A percentile compares a stretch with the other conserved stretches of the same genome.
Conservation (phyloP, 2,329 filamentous ascomycete genomes). For the Aspergillus felis region DNA sequence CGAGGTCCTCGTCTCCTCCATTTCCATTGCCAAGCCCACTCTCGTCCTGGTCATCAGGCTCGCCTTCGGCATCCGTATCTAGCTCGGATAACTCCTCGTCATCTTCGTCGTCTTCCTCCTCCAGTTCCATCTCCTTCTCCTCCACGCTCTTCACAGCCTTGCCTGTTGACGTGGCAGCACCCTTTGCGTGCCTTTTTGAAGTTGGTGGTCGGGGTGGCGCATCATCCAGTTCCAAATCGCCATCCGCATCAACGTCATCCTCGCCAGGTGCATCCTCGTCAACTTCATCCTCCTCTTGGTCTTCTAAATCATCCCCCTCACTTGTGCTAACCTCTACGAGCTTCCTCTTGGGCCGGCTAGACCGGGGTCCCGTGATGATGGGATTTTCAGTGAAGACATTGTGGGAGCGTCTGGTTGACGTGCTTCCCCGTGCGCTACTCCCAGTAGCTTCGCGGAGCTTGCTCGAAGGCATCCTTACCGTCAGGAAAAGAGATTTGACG, state of each 20-base stretch:
- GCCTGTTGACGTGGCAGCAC: constrained; percentile 27
- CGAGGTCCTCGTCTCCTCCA: constrained; percentile 33
- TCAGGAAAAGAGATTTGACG: constrained; percentile 44
- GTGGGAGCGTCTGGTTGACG: constrained; percentile 28
- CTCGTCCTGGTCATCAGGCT: constrained; percentile 49
- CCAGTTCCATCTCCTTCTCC: constrained; percentile 45
- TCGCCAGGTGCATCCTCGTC: constrained; percentile 38
- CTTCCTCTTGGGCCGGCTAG: constrained; percentile 44
- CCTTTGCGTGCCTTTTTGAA: constrained; percentile 35
- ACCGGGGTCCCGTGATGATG: constrained; percentile 44
- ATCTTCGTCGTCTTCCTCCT: constrained; percentile 29
- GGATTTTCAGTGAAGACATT: constrained; percentile 46
- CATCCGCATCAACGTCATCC: constrained; percentile 32
- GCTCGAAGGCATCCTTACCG: constrained; percentile 48
- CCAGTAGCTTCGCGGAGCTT: constrained; percentile 48
- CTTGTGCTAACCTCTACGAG: constrained; percentile 44
- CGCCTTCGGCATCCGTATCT: constrained; percentile 45
- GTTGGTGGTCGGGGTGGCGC: constrained; percentile 35
- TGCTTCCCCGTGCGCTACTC: constrained; percentile 22
- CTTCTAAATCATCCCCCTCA: constrained; percentile 48
- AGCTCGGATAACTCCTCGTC: constrained; percentile 44
- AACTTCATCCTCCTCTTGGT: constrained; percentile 40
- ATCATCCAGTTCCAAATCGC: constrained; percentile 46
- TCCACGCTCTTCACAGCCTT: constrained; percentile 43
- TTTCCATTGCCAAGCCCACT: constrained; percentile 37